Base-by-base conservation (phyloP, 1,284 basidiomycete species). In the Termitomyces sp. region DNA sequence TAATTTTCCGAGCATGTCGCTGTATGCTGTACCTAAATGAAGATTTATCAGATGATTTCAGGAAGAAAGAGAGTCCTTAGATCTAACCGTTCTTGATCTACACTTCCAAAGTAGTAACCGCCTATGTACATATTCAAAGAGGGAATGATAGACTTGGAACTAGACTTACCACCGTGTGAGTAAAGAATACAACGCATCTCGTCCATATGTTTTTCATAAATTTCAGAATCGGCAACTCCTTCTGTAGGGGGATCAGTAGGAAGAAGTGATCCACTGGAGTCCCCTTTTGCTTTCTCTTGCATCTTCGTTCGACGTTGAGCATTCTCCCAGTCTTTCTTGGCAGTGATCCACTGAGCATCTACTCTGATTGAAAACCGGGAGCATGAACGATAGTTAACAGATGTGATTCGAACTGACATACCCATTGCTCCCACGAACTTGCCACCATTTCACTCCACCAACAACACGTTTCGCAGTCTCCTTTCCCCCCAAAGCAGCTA, bases 391-490 rank as follows among this genome's bases (percentile, higher is more conserved):
- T 26, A 15, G 21, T 36, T 19, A 47, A 8, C 15, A 28, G 7
- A 13, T 15, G 34, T 43, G 28, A 28, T 28, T 5, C 15, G 36
- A 40, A 17, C 17, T 43, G 17, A 59, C 77, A 53, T 62, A 93
- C 89, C 79, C 92, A 66, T 75, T 73, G 56, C 83, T 69, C n/a
- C 88, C 86, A 34, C 92, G 84, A 17, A 94, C 89, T 68, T 95
- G 94, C 96, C 95, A 98, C 94, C 96, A 98, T 65, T 94, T 94
- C 6, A 85, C 84, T 1, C 95, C 96, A 15, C 95, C 95, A 1
- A 94, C 86, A 26, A 94, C 68, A 52, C 80, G 81, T 61, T 83
- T 82, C 8, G 90, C 83, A 50, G 79, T 75, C 31, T 88, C 87
- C 60, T 90, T 83, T 8, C 94, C 93, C 0, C 96, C 95, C 10